Evolutionary conservation across 2,329 filamentous ascomycete species (phyloP), one percentile per base, ranked within the genome.

Genomic region (Pseudocercospora musae): DNA sequence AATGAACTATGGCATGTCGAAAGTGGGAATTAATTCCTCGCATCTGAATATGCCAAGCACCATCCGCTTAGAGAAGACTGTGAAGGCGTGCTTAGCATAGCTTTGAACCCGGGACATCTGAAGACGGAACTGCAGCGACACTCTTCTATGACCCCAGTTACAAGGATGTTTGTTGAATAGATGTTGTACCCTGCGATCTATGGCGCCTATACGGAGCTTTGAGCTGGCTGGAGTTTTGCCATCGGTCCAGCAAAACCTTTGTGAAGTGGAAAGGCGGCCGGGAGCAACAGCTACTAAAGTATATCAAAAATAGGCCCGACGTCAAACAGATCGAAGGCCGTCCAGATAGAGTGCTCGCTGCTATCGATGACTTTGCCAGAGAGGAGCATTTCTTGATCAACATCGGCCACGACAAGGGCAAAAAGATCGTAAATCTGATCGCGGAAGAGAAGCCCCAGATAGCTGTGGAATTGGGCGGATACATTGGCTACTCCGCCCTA

Each of bases 391-490:
- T 67, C 46, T 70, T 74, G 60, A 76, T 77, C 69, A 74, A 70
- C 50, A 76, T 74, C 62, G 67, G 66, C 1, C 52, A 62, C 13
- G 57, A 62, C 56, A 77, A 77, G 62, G 66, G 73, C 13, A 58
- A 65, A 2, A 54, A 70, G 6, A 67, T 76, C 1, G 25, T 59
- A 3, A 55, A 63, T 13, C 64, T 74, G 27, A 60, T 65, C 23
- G 21, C 8, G 56, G 56, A 68, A 0, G 63, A 69, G 4, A 55
- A 66, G 21, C 74, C 75, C 2, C 72, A 70, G 25, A 65, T 69
- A 1, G 59, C 77, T 20, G 64, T 78, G 25, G 75, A 77, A 62
- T 72, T 77, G n/a, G 75, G 75, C 21, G 73, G 72, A 13, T 78
- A 75, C 52, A 69, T 77, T 4, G 76, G 76, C 44, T 73, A 70